Evolutionary conservation across 805 yeast genomes (phyloP), one percentile per base, ranked within the genome.

Genomic region (Candida quercuum): DNA sequence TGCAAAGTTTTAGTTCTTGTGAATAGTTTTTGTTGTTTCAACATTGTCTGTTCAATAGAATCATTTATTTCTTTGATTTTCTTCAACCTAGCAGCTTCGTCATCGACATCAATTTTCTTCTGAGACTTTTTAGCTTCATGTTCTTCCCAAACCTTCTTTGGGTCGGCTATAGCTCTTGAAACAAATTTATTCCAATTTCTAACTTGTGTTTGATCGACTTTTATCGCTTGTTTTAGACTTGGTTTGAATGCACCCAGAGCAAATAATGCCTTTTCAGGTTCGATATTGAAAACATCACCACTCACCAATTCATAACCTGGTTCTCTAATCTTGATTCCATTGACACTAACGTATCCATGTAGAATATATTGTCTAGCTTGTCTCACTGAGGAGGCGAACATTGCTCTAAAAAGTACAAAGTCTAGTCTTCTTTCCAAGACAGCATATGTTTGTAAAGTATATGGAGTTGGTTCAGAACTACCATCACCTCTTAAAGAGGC

Each of bases 361-460:
- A 85, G 61, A 42, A 93, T 80, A 52, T 84, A 87, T 56, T 85
- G 88, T 49, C 96, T 76, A 3, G 99, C 96, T 63, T 91, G 98
- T 69, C 97, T 80, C 4, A 87, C 77, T 7, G 95, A 84, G 5
- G 95, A 76, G 5, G 98, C 96, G 67, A 91, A 88, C 84, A 91
- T 72, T 15, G 96, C 71, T 62, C 99, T 79, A 66, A 86, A 93
- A 10, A 91, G 52, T 3, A 96, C 97, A 56, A 83, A 76, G 59
- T 91, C 99, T 23, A 91, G 70, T 57, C 99, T 72, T 55, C 82
- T 84, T 61, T 91, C 99, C 45, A 91, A 66, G 2, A 81, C 80
- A 4, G 95, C 95, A 61, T 69, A 91, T 2, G 96, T 85, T 64
- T 93, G 98, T 54, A 88, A 61, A 31, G 86, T 77, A 65, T 84